Evolutionary conservation across 257 asterid genomes (phyloP), one percentile per base, ranked within the genome.

Genomic region (Jasminum sambac): DNA sequence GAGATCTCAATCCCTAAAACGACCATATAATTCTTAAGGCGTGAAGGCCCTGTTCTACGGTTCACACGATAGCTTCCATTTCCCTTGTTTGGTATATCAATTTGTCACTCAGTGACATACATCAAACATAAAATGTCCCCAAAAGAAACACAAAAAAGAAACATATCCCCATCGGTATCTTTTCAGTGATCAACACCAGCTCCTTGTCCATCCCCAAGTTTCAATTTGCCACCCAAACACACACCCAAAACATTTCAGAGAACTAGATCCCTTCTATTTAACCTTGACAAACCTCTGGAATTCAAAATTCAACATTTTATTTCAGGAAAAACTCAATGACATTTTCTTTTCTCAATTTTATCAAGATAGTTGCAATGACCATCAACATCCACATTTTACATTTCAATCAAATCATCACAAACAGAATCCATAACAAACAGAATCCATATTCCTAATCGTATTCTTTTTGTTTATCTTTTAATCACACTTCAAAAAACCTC

Each of bases 121-220:
- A 70, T 59, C 62, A 67, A 24, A 70, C 36, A 17, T 58, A 52
- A 34, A 70, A 36, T 63, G 52, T 70, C 61, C 75, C 72, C 75
- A 62, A 36, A 71, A 52, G 67, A 36, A 25, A 58, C 68, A 57
- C 16, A 42, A 77, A 12, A 36, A 64, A n/a, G n/a, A 66, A 19
- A 38, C 61, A 55, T 61, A 24, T 71, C 21, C 24, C 65, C 60
- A 2, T 52, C 48, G 11, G 16, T 55, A 66, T 43, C 68, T 61
- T 58, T 37, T 23, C 58, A n/a, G 23, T 23, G 10, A 39, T 26
- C 66, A 37, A 71, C 42, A 10, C 42, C 21, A 67, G 39, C 58
- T 19, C 7, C 73, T 24, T 63, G 57, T 37, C 24, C 23, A 23
- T 1, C 19, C 38, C 68, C 57, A 17, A 44, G 44, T 46, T 16